Evolutionary conservation across 2,329 filamentous ascomycete species (phyloP).

Genomic region (Ceratocystis colombiana): DNA sequence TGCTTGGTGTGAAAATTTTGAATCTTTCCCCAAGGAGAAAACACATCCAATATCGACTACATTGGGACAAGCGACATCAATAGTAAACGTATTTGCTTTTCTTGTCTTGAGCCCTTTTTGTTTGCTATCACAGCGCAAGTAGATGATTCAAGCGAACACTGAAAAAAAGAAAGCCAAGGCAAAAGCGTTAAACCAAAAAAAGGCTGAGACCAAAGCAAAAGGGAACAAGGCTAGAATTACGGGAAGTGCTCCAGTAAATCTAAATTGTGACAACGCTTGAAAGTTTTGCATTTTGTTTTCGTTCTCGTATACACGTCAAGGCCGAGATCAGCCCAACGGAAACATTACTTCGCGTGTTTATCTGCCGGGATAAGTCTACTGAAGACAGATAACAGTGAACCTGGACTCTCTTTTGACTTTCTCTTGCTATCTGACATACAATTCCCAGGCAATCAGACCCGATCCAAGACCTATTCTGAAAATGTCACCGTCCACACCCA

Average conservation of each 20-base stretch:
- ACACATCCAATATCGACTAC: neutral
- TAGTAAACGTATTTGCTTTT: neutral
- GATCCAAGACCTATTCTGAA: conserved; percentile 7
- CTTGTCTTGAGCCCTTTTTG: neutral
- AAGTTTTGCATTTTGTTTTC: neutral
- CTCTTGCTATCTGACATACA: neutral
- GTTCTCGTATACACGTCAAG: neutral
- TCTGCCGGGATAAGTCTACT: neutral
- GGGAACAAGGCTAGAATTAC: conserved; percentile 2
- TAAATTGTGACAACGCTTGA: conserved; percentile 4
- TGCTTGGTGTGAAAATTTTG: neutral
- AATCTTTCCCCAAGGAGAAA: neutral
- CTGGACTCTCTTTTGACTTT: neutral
- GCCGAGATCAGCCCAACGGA: neutral
- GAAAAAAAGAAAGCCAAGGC: neutral
- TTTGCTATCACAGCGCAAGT: conserved; percentile 7
- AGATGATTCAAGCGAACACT: conserved; percentile 13
- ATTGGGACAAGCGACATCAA: neutral
- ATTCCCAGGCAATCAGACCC: neutral
- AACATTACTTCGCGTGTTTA: neutral
- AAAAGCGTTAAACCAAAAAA: neutral
- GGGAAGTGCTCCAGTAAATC: neutral
- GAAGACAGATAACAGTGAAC: neutral
- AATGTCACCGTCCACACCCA: conserved; percentile 46
- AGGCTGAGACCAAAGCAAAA: neutral